These are phyloP conservation scores for Trichoderma lentiforme DNA, from an alignment of 2,329 filamentous ascomycete species.

Conservation along the genomic window DNA sequence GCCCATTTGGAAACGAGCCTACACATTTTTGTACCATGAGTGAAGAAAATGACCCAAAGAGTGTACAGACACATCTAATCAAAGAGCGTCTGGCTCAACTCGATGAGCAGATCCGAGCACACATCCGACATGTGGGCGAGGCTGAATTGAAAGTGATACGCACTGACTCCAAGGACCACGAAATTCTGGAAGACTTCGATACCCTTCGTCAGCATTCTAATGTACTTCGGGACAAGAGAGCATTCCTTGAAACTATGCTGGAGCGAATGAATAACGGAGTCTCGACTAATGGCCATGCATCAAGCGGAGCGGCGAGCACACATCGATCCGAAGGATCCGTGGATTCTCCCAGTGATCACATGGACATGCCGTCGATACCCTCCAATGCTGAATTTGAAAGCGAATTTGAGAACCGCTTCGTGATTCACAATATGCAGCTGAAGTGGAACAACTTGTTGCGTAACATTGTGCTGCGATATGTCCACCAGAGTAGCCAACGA, in stretches of 20 bases:
- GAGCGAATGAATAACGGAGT: conserved; percentile 44
- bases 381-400: conserved; percentile 79
- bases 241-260: conserved; percentile 58
- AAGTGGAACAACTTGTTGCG: conserved; percentile 98
- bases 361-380: conserved; percentile 66
- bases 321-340: conserved; percentile 40
- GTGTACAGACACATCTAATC: conserved; percentile 83
- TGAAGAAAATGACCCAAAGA: conserved; percentile 79
- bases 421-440: conserved; percentile 93
- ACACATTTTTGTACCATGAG: conserved; percentile 97
- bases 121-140: conserved; percentile 69
- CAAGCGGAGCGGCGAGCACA: conserved; percentile 26
- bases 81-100: conserved; percentile 76
- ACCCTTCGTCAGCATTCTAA: conserved; percentile 53
- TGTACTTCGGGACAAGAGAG: conserved; percentile 56
- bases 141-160: conserved; percentile 65
- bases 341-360: conserved; percentile 51
- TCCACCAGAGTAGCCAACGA: conserved; percentile 93
- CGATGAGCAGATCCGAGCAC: conserved; percentile 71
- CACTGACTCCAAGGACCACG: conserved; percentile 47
- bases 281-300: conserved; percentile 29
- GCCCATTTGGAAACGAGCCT: conserved; percentile 87
- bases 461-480: conserved; percentile 95
- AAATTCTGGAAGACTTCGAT: conserved; percentile 58
- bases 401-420: conserved; percentile 97